Base-by-base conservation (phyloP, 306 rosid genomes). In the Gastrolobium villosum region DNA sequence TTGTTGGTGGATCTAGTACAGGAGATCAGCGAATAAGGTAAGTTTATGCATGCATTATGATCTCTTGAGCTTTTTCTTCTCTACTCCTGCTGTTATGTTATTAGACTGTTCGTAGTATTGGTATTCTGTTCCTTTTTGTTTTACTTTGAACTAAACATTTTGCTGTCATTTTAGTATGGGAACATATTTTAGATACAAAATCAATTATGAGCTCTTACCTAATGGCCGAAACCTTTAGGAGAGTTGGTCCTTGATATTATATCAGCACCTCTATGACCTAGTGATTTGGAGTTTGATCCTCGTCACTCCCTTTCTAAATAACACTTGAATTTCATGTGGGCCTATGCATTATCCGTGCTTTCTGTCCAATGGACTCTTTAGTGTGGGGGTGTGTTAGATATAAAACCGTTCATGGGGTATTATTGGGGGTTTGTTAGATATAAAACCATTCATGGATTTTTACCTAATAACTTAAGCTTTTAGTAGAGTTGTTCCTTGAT, bases 1-100 rank as follows among this genome's bases (percentile, higher is more conserved):
- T 95, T 77, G 97, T 93, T 62, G 99, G 99, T 83, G 99, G 99
- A 79, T 93, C 99, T 44, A 92, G 94, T 88, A 91, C 92, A 3
- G 90, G 99, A 74, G 97, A 95, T 44, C 96, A 89, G 64, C 89
- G 99, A 79, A 79, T 84, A 82, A 89, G 98, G 99, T 89, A 87
- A 76, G 36, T 54, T 77, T 65, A 43, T 54, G 52, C 35, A 36
- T 86, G 65, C 45, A 60, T 70, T 63, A 40, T 37, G 57, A 50
- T 59, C 45, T 53, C 46, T 37, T 32, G 46, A 57, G 60, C 66
- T 59, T 80, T 75, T 15, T 34, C 13, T 36, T 79, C 5, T 57
- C 59, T 55, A 10, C 14, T 55, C 63, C 36, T 31, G 13, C 57
- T 66, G 8, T 61, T 65, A 61, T 63, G n/a, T 52, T 44, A 53